phyloP scores from a whole-genome alignment of 805 yeast genomes.

The Candida incommunis region DNA sequence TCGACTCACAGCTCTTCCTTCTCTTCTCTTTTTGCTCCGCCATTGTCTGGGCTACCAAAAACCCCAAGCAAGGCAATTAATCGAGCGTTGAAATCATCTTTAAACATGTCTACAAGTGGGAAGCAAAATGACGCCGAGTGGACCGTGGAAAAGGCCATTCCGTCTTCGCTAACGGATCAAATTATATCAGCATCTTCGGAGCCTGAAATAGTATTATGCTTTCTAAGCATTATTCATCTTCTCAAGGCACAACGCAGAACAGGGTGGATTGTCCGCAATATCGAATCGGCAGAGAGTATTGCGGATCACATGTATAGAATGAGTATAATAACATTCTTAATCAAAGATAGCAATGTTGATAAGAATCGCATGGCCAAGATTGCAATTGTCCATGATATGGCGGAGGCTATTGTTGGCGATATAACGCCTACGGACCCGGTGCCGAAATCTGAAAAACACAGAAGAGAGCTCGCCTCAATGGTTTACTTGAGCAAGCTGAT shows the following conservation, averaged over 20 bases:
- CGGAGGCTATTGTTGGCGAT: constrained; percentile 90
- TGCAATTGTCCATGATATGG: constrained; percentile 85
- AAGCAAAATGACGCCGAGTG: too few species aligned
- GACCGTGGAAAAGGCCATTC: constrained; percentile 43
- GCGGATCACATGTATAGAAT: constrained; percentile 96
- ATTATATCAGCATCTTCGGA: constrained; percentile 14
- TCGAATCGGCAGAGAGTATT: constrained; percentile 49
- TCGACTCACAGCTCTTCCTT: too few species aligned
- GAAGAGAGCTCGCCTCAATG: constrained; percentile 65
- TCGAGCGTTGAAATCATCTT: too few species aligned
- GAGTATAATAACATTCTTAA: constrained; percentile 66
- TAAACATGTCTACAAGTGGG: too few species aligned
- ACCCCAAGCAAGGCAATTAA: too few species aligned
- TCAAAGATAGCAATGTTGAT: constrained; percentile 39
- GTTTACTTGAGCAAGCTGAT: constrained; percentile 47
- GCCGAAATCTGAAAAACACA: constrained; percentile 66
- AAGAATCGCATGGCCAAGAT: constrained; percentile 64
- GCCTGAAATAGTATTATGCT: constrained; percentile 23
- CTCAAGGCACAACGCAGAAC: constrained; percentile 76
- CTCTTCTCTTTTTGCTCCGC: too few species aligned
- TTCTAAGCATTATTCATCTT: constrained; percentile 53
- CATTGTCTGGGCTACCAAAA: too few species aligned
- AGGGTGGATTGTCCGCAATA: constrained; percentile 77
- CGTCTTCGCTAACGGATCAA: constrained; percentile 28
- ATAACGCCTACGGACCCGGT: constrained; percentile 73